Evolutionary conservation across 2,329 filamentous ascomycete species (phyloP).

Genomic region (Aspergillus quadricinctus): DNA sequence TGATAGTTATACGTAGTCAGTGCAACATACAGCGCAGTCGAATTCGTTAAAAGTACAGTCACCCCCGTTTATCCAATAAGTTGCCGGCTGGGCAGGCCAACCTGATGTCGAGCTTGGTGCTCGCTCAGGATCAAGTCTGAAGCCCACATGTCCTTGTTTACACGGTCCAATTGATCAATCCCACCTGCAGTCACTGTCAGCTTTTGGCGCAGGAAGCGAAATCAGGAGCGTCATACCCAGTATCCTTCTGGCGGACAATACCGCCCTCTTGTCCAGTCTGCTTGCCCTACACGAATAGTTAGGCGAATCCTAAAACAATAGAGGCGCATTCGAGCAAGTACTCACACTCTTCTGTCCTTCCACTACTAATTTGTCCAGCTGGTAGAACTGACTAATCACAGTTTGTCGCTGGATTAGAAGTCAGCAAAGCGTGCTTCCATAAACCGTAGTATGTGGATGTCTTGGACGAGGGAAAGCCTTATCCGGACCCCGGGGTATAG

Average conservation of each 20-base stretch:
- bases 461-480: neutral
- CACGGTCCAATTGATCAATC: slow-evolving; percentile 15
- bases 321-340: slow-evolving; percentile 6
- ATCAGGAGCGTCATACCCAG: slow-evolving; percentile 52
- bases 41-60: slow-evolving; percentile 20
- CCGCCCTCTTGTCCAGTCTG: slow-evolving; percentile 61
- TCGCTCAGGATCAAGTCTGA: neutral
- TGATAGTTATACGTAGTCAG: slow-evolving; percentile 3
- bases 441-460: neutral
- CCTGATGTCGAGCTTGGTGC: neutral
- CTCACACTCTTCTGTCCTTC: slow-evolving; percentile 77
- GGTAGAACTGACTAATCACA: slow-evolving; percentile 89
- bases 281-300: slow-evolving; percentile 22
- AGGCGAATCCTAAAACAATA: neutral
- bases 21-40: slow-evolving; percentile 12
- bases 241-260: slow-evolving; percentile 72
- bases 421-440: slow-evolving; percentile 28
- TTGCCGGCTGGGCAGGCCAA: neutral
- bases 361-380: slow-evolving; percentile 85
- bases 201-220: slow-evolving; percentile 1
- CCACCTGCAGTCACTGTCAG: slow-evolving; percentile 20
- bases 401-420: slow-evolving; percentile 74
- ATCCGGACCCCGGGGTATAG: neutral
- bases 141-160: neutral
- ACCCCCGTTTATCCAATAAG: slow-evolving; percentile 10